A percentile compares a stretch with the other conserved stretches of the same genome.
Evolutionary conservation across 768 basidiomycete genomes (phyloP).

Genomic region (Mrakia gelida): DNA sequence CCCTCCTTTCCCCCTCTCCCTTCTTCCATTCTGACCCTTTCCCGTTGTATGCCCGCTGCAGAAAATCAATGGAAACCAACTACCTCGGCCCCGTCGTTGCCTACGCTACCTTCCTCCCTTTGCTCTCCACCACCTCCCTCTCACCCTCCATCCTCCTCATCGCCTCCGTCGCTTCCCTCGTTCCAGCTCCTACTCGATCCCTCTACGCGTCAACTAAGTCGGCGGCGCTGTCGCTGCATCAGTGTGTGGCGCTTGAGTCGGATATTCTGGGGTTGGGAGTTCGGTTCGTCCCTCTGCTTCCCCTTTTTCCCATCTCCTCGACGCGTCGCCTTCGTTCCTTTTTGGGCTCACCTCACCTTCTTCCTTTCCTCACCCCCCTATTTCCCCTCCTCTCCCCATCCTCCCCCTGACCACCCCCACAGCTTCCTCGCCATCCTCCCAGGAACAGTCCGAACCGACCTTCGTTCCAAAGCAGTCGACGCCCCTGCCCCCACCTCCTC

Average conservation of each 20-base stretch:
- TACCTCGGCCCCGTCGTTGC: constrained; percentile 26
- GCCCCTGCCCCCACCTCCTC: constrained; percentile 39
- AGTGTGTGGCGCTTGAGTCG: constrained; percentile 74
- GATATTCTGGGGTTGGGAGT: constrained; percentile 51
- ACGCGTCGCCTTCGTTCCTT: no score
- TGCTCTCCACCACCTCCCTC: constrained; percentile 60
- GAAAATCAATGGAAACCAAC: constrained; percentile 22
- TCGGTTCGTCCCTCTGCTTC: constrained; percentile 51
- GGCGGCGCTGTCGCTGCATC: constrained; percentile 70
- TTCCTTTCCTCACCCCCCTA: not conserved
- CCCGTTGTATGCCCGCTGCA: not conserved
- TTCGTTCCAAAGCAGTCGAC: constrained; percentile 51
- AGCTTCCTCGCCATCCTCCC: constrained; percentile 50
- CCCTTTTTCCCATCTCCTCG: not conserved
- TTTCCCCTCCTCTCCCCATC: not conserved
- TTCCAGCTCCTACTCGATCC: constrained; percentile 79
- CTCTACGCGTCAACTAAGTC: constrained; percentile 81
- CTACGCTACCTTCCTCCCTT: constrained; percentile 52
- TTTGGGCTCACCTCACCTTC: no score
- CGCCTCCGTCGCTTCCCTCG: constrained; percentile 69
- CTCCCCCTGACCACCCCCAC: not conserved
- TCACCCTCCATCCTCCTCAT: constrained; percentile 72
- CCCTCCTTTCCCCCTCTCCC: not conserved
- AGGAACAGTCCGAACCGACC: constrained; percentile 62
- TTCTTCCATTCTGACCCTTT: not conserved